Evolutionary conservation across 495 filamentous ascomycete species (phyloP).

Genomic region (Penicillium chermesinum): DNA sequence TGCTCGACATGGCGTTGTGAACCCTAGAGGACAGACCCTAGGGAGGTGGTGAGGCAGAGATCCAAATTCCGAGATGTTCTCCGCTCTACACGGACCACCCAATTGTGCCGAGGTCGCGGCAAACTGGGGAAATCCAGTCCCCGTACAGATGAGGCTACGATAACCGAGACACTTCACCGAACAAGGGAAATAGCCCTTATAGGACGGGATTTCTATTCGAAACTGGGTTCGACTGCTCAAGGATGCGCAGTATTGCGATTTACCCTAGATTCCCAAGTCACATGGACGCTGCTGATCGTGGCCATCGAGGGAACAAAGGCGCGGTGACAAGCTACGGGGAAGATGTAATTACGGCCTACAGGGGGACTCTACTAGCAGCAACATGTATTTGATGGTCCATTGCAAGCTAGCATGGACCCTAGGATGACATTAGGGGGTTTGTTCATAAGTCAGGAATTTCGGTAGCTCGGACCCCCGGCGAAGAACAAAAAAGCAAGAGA

Average conservation of each 20-base stretch:
- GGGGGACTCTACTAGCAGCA: too few species aligned
- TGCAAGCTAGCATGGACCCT: neutral
- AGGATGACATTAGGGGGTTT: neutral
- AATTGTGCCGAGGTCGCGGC: neutral
- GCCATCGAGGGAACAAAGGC: too few species aligned
- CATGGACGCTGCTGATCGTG: neutral
- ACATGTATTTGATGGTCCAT: neutral
- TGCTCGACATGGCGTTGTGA: conserved; percentile 11
- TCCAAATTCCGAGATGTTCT: neutral
- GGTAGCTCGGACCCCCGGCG: conserved; percentile 3
- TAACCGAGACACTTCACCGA: too few species aligned
- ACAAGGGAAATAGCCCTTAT: too few species aligned
- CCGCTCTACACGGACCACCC: neutral
- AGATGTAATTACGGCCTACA: too few species aligned
- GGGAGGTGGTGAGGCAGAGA: conserved; percentile 12
- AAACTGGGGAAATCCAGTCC: too few species aligned
- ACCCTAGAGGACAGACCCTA: conserved; percentile 1
- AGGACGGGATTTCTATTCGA: too few species aligned
- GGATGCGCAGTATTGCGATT: neutral
- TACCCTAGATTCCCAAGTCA: neutral
- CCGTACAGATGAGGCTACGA: too few species aligned
- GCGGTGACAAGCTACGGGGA: too few species aligned
- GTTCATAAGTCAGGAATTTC: neutral
- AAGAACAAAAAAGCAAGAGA: conserved; percentile 4
- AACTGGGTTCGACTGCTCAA: conserved; percentile 10